phyloP scores from a whole-genome alignment of 306 rosid species.

The Ceratonia siliqua region DNA sequence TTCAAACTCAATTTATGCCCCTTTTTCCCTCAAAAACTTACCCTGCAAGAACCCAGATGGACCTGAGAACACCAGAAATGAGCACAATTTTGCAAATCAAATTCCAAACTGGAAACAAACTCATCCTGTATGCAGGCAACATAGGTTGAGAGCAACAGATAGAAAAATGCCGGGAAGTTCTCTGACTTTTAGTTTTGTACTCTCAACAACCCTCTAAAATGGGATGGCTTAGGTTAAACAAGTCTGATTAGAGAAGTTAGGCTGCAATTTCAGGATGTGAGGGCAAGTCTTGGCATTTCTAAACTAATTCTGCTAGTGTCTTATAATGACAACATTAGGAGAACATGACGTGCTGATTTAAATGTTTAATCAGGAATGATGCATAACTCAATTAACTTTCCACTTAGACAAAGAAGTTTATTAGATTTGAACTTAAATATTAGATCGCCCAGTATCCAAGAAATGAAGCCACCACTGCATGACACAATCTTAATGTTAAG shows the following conservation, averaged over 20 bases:
- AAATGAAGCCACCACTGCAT: slow-evolving; percentile 9
- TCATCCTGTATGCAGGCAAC: background rate
- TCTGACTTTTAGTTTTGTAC: background rate
- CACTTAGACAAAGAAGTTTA: slow-evolving; percentile 1
- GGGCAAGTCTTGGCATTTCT: background rate
- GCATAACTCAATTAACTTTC: slow-evolving; percentile 10
- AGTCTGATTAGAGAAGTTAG: background rate
- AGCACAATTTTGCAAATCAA: background rate
- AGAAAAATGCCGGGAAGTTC: background rate
- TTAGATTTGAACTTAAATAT: slow-evolving; percentile 4
- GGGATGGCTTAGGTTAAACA: background rate
- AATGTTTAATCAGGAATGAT: background rate
- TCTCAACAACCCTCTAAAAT: background rate
- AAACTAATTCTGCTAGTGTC: background rate
- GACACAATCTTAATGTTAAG: slow-evolving; percentile 4
- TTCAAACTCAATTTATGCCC: background rate
- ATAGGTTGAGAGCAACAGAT: background rate
- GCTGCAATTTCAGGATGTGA: background rate
- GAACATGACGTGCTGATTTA: background rate
- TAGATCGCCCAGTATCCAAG: background rate
- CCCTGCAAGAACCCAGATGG: slow-evolving; percentile 20
- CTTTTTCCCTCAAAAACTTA: background rate
- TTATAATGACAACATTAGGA: slow-evolving; percentile 3
- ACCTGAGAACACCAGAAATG: slow-evolving; percentile 14
- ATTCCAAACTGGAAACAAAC: background rate